These are phyloP conservation scores for Phlyctochytrium bullatum DNA, from an alignment of 192 early-diverging fungal genomes.

Conservation along the genomic window DNA sequence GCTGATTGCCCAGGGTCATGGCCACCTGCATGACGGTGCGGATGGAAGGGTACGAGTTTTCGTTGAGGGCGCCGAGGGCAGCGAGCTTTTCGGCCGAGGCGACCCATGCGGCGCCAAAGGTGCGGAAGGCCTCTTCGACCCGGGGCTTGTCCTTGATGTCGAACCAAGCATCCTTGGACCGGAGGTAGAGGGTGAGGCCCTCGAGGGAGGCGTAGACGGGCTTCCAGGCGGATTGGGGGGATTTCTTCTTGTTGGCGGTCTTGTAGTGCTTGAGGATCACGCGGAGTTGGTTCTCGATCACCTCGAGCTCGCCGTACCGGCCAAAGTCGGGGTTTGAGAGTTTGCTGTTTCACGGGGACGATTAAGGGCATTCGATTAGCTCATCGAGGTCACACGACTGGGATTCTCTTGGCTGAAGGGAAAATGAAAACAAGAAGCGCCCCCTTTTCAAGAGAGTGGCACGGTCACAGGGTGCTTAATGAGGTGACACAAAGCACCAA, in stretches of 20 bases:
- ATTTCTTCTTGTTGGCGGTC: constrained; percentile 19
- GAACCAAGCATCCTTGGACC: constrained; percentile 6
- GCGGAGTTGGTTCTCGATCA: constrained; percentile 23
- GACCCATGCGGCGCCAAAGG: constrained; percentile 17
- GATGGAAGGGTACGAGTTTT: constrained; percentile 17
- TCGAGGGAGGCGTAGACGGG: constrained; percentile 21
- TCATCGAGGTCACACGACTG: too few species aligned
- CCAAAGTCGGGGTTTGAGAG: constrained; percentile 2
- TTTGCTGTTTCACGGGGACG: not conserved
- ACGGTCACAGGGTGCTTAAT: too few species aligned
- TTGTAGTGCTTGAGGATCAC: constrained; percentile 12
- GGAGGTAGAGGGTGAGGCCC: constrained; percentile 20
- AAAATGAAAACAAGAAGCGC: too few species aligned
- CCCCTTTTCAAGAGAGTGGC: too few species aligned
- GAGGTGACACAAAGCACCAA: too few species aligned
- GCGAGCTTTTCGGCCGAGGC: not conserved
- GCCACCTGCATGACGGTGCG: constrained; percentile 10
- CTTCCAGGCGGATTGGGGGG: constrained; percentile 26
- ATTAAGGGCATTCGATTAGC: too few species aligned
- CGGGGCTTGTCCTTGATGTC: constrained; percentile 8
- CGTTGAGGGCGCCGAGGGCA: constrained; percentile 9
- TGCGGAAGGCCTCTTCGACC: constrained; percentile 5
- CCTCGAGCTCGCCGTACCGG: constrained; percentile 17
- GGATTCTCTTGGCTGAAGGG: too few species aligned
- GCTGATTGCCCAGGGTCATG: constrained; percentile 14